Evolutionary conservation across 2,329 filamentous ascomycete species (phyloP), one percentile per base, ranked within the genome.

Genomic region (Talaromyces sp.): DNA sequence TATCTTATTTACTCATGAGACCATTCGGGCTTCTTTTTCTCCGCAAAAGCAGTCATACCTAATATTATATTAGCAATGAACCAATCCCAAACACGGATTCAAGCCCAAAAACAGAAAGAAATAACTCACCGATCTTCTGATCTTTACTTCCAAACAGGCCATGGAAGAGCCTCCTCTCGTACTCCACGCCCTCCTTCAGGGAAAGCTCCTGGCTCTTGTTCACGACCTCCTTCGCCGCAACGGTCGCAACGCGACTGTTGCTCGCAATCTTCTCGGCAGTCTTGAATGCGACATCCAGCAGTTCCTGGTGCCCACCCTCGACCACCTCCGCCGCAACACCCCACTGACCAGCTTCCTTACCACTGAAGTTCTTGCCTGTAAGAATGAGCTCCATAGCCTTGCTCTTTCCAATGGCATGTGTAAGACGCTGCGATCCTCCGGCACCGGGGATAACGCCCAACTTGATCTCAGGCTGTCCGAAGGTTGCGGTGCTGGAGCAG

Each of bases 401-500:
- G 61, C 86, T 85, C 82, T 96, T 94, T 47, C 90, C 90, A 51
- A 94, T 81, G 13, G 88, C 91, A 20, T 86, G 83, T 5, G 91
- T 96, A 41, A 99, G 78, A 8, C 94, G 82, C 80, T 99, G 94
- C 58, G 87, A 91, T 6, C 94, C 94, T 24, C 94, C 94, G 0
- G 90, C 94, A 3, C 94, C 94, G 1, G 94, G 94, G 51, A 97
- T 90, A 2, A 89, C 89, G 22, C 94, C 94, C 3, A 99, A 82
- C 77, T 95, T 97, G 78, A 99, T 91, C 80, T 99, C 94, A 1
- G 94, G 94, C 77, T 97, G 94, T 11, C 94, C 94, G 70, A 99
- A 97, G 65, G 90, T 95, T 61, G 94, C 93, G 14, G 76, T 84
- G 46, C 87, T 82, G 2, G 89, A 92, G 77, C 90, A 94, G 80